Base-by-base conservation (phyloP, 768 basidiomycete genomes). In the Termitomyces sp. region DNA sequence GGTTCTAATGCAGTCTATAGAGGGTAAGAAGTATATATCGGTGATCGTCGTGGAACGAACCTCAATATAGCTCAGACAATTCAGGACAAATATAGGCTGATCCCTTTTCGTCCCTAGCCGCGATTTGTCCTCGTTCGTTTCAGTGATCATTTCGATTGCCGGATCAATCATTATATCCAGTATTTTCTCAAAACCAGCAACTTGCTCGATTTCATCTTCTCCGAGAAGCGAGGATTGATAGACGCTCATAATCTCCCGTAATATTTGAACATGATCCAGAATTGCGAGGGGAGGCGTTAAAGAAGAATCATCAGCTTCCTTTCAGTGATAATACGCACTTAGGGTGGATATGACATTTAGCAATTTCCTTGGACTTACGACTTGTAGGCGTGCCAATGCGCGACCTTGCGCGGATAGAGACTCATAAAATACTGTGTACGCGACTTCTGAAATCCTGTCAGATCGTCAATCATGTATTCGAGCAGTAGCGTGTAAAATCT, bases 181-280 rank as follows among this genome's bases (percentile, higher is more conserved):
- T 20, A 96, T 86, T 33, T 81, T 81, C n/a, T 80, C 74, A 66
- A 94, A 91, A 2, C 77, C 76, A 6, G 75, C 68, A 28, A 63
- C 69, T 53, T 74, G 68, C 47, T 76, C 74, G 14, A 65, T 71
- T 43, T 74, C 69, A 43, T 80, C 74, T 59, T 84, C 83, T 10
- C 85, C 88, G 10, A 94, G 75, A 32, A 95, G 79, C 0, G 94
- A 94, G 0, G 90, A 88, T 35, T 91, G 85, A 69, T 96, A 95
- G 6, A 97, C 94, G 0, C 78, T 72, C 84, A 95, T 89, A 61
- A 97, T 85, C 69, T 98, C 94, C 13, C 90, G 86, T 9, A 98
- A 77, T 57, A 92, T 85, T 60, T 92, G 89, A 0, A 83, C 79
- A 44, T 94, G 86, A 62, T 97, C 93, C 35, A 94, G 81, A 20